phyloP scores from a whole-genome alignment of 305 asterid species.

The Stenogyne calaminthoides region DNA sequence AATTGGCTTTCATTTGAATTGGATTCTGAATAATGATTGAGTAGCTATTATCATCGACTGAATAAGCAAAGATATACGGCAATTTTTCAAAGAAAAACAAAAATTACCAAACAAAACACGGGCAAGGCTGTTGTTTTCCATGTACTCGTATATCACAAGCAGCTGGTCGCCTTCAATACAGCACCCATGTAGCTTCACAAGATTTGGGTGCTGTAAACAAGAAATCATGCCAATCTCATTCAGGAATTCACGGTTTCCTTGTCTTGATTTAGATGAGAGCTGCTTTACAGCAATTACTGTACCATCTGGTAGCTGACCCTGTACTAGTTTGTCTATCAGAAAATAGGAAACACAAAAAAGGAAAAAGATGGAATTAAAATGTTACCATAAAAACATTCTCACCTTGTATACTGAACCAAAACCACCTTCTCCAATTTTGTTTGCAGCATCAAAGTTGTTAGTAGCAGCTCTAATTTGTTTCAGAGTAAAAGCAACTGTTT shows the following conservation, averaged over 20 bases:
- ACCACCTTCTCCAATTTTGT: conserved; percentile 97
- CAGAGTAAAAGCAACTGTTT: conserved; percentile 71
- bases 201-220: conserved; percentile 86
- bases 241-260: conserved; percentile 86
- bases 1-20: conserved; percentile 42
- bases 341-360: conserved; percentile 5
- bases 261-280: conserved; percentile 82
- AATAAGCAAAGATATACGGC: background rate
- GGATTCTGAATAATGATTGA: conserved; percentile 40
- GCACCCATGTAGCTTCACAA: conserved; percentile 89
- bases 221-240: conserved; percentile 94
- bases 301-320: conserved; percentile 83
- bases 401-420: conserved; percentile 97
- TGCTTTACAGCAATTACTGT: conserved; percentile 88
- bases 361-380: background rate
- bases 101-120: conserved; percentile 61
- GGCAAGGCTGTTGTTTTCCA: conserved; percentile 98
- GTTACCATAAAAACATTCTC: conserved; percentile 27
- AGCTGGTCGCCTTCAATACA: conserved; percentile 87
- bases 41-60: conserved; percentile 12
- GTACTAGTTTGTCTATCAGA: conserved; percentile 34
- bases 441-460: conserved; percentile 64
- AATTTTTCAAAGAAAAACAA: background rate
- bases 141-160: conserved; percentile 81
- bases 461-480: conserved; percentile 90